These are phyloP conservation scores for Anethum foeniculum DNA, from an alignment of 140 eudicot species.

Conservation along the genomic window DNA sequence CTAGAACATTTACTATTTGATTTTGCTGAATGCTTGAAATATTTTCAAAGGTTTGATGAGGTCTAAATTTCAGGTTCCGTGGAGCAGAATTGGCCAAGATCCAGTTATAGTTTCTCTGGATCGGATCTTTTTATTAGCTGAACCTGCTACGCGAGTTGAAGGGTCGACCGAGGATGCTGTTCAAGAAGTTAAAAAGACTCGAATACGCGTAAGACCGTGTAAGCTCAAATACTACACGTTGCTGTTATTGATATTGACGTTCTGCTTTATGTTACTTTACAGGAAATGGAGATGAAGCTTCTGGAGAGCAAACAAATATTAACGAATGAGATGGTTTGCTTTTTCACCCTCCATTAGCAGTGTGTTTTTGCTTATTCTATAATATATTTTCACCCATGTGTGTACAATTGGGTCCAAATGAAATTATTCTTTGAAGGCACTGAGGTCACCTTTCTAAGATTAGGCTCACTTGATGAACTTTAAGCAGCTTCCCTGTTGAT, in stretches of 20 bases:
- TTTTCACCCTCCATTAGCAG: not conserved
- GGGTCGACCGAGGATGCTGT: slow-evolving; percentile 78
- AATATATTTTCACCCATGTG: not conserved
- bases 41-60: not conserved
- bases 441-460: slow-evolving; percentile 8
- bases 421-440: not conserved
- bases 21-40: not conserved
- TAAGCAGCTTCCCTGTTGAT: not conserved
- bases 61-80: slow-evolving; percentile 64
- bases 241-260: slow-evolving; percentile 6
- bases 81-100: slow-evolving; percentile 99
- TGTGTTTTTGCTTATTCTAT: not conserved
- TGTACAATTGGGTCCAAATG: slow-evolving; percentile 11
- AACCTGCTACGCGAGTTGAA: slow-evolving; percentile 91
- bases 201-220: slow-evolving; percentile 63
- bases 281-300: slow-evolving; percentile 97
- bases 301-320: slow-evolving; percentile 67
- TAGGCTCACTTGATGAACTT: slow-evolving; percentile 1
- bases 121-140: slow-evolving; percentile 81
- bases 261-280: slow-evolving; percentile 10
- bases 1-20: not conserved
- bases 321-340: slow-evolving; percentile 73
- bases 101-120: slow-evolving; percentile 90
- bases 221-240: slow-evolving; percentile 14
- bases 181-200: slow-evolving; percentile 77